Evolutionary conservation across 306 rosid genomes (phyloP).

Genomic region (Dryas drummondii): DNA sequence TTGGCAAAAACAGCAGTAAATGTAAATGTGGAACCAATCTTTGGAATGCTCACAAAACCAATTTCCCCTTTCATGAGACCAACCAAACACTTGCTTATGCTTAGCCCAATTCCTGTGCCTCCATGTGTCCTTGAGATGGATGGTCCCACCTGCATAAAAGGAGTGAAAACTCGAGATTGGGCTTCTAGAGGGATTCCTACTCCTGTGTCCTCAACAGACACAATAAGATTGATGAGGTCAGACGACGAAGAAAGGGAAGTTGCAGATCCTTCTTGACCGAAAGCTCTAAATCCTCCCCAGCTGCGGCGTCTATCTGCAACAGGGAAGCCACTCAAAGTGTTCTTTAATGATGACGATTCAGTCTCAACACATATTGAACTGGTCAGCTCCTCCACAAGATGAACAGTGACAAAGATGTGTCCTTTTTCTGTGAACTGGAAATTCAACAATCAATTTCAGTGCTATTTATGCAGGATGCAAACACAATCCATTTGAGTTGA

Average conservation of each 20-base stretch:
- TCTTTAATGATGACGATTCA: constrained; percentile 49
- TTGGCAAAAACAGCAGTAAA: constrained; percentile 78
- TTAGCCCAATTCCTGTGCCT: constrained; percentile 95
- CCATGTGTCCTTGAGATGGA: constrained; percentile 89
- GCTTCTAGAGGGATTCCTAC: constrained; percentile 83
- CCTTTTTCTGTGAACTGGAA: constrained; percentile 95
- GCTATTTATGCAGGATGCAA: not conserved
- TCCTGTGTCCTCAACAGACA: constrained; percentile 98
- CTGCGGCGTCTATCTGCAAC: constrained; percentile 62
- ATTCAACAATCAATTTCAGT: constrained; percentile 29
- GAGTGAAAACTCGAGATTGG: constrained; percentile 76
- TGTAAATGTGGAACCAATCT: constrained; percentile 87
- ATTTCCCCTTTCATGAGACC: constrained; percentile 96
- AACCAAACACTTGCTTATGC: constrained; percentile 98
- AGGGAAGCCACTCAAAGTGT: constrained; percentile 85
- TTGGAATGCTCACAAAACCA: constrained; percentile 79
- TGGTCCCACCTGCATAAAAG: constrained; percentile 94
- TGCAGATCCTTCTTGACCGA: constrained; percentile 57
- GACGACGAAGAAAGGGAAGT: constrained; percentile 45
- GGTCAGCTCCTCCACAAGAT: constrained; percentile 80
- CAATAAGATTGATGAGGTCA: constrained; percentile 64
- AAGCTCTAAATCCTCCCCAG: constrained; percentile 68
- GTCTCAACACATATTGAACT: constrained; percentile 66
- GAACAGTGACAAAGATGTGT: constrained; percentile 86
- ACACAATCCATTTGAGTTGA: constrained; percentile 11